Evolutionary conservation across 805 yeast genomes (phyloP), one percentile per base, ranked within the genome.

Genomic region (Zygosaccharomyces bisporus): DNA sequence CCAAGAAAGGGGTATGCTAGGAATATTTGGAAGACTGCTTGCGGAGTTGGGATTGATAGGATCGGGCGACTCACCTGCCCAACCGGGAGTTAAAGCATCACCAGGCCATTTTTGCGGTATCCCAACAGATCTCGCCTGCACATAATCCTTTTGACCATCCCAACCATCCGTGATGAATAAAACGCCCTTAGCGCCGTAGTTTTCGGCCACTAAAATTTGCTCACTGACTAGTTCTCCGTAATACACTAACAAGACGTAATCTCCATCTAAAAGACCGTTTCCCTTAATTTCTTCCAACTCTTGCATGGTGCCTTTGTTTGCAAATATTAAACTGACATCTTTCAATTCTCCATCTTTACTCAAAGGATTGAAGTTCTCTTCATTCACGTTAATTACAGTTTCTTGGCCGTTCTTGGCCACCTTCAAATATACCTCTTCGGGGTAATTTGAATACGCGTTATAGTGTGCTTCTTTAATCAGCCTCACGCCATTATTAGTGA

Each of bases 81-180:
- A 80, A 1, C 95, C 96, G 0, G 95, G 95, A 2, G 85, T 74
- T 27, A 86, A 60, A 3, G 88, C 76, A 61, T 89, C 93, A 6
- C 97, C 97, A 1, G 91, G 77, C 45, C 78, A 75, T 42, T 65
- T 66, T 44, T 81, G 78, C 0, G 82, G 73, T 27, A 77, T 63
- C 0, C 80, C 84, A 4, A 81, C 84, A 34, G 83, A 72, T 34
- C 58, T 57, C 42, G 58, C 57, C 50, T 70, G 71, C 4, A 60
- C 56, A 1, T 61, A 50, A 21, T 63, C 64, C 3, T 63, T 61
- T 39, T 61, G 59, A 3, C 56, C 57, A 4, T 47, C 53, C 27
- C 50, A 56, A 2, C 74, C 72, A 31, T 72, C 76, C 35, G 77
- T 70, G 12, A 89, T 77, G 56, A 87, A 85, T 0, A 91, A 58